phyloP scores from a whole-genome alignment of 148 eudicot genomes.

The Talinum fruticosum region DNA sequence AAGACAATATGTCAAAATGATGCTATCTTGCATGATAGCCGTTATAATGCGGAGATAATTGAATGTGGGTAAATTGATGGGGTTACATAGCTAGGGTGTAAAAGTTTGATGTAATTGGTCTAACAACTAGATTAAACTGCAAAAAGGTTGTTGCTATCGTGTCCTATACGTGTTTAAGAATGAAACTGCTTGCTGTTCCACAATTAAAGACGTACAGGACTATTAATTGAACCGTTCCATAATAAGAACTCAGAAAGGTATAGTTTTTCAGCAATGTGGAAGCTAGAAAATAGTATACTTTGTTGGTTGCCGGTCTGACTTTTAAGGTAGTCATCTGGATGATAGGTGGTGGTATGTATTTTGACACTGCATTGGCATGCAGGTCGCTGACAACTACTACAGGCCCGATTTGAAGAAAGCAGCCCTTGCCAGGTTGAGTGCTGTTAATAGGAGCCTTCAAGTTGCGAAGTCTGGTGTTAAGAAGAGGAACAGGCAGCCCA shows the following conservation, averaged over 20 bases:
- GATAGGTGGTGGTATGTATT: neutral
- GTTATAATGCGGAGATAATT: neutral
- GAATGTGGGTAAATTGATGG: neutral
- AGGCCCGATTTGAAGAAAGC: conserved; percentile 90
- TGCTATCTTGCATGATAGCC: neutral
- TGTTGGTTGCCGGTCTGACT: neutral
- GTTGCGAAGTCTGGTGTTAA: conserved; percentile 84
- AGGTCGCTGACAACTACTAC: conserved; percentile 81
- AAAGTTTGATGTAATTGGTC: neutral
- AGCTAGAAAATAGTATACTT: too few species aligned
- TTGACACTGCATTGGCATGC: conserved; percentile 14
- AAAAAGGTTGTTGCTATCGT: neutral
- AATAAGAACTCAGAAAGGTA: too few species aligned
- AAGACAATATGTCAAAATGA: neutral
- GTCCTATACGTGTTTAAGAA: neutral
- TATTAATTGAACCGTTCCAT: too few species aligned
- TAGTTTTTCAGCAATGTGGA: too few species aligned
- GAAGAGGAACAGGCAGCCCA: conserved; percentile 89
- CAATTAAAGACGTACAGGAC: too few species aligned
- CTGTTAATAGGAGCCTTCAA: conserved; percentile 74
- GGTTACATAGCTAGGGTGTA: neutral
- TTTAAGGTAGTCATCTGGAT: neutral
- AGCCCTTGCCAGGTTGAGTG: conserved; percentile 86
- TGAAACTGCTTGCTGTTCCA: too few species aligned
- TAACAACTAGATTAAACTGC: neutral